Evolutionary conservation across 2,329 filamentous ascomycete genomes (phyloP).

Genomic region (Cytospora chrysosperma): DNA sequence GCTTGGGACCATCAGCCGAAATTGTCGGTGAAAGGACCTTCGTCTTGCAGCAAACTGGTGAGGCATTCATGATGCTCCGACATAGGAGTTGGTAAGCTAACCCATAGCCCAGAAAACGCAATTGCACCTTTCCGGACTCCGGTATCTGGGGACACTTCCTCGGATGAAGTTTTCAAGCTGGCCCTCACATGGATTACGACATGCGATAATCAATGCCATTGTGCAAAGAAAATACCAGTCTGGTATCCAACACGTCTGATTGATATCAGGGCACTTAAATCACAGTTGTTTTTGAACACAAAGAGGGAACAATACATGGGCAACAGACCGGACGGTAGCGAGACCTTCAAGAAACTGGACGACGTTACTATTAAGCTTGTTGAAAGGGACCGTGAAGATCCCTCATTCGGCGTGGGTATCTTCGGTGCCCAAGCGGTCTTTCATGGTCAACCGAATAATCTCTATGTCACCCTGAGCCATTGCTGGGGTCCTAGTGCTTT

Average conservation of each 20-base stretch:
- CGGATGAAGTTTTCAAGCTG: background rate
- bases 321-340: background rate
- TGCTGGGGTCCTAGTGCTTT: constrained; percentile 8
- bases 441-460: background rate
- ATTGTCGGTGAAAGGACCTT: background rate
- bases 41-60: constrained; percentile 2
- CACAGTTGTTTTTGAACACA: background rate
- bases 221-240: background rate
- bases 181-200: background rate
- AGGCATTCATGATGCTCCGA: too few species aligned
- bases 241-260: constrained; percentile 7
- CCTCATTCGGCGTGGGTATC: background rate
- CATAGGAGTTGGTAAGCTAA: background rate
- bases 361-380: background rate
- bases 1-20: background rate
- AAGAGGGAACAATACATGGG: background rate
- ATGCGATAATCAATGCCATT: background rate
- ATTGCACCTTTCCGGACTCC: background rate
- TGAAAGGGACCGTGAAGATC: background rate
- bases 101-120: background rate
- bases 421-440: background rate
- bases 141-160: background rate
- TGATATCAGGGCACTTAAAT: background rate
- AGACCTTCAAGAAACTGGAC: background rate
- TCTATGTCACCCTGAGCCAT: constrained; percentile 8